Evolutionary conservation across 805 yeast species (phyloP), one percentile per base, ranked within the genome.

Genomic region (Myxozyma kluyveri): DNA sequence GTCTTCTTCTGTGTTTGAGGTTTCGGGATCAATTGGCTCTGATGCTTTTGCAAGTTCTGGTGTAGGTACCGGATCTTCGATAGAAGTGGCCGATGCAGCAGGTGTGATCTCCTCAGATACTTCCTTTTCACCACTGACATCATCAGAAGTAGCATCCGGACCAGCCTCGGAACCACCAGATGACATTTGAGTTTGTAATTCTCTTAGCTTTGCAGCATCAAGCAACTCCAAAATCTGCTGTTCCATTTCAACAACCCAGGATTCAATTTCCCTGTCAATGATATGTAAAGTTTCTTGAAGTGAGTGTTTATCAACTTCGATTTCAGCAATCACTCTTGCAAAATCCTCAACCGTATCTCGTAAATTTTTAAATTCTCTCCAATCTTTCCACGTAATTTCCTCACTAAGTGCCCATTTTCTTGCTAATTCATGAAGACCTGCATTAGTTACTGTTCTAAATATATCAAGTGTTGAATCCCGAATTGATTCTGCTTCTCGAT

Each of bases 321-420:
- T 55, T 6, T 41, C 39, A 36, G 22, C 36, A 29, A 55, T 49
- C 42, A 55, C 49, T 9, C 31, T 18, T 24, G 50, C 38, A 39
- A 55, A 55, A 26, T 53, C 59, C 14, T 50, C 52, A 9, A 52
- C 58, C 40, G 43, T 50, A 10, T 54, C 43, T 18, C 44, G 29
- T 21, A 55, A 50, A 23, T 21, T 7, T 38, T 45, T 41, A 21
- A 53, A 55, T 35, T 55, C 57, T 37, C 54, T 51, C 59, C 59
- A 55, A 31, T 55, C 59, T 27, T 38, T 26, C 59, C 59, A 55
- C 17, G 59, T 53, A 9, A 55, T 46, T 18, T 47, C 54, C 36
- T 52, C 59, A 47, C 45, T 47, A 7, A 45, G 40, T 4, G 59
- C 54, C 59, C 59, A 55, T 22, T 52, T 55, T 5, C 54, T 50